Base-by-base conservation (phyloP, 2,329 filamentous ascomycete genomes). In the Leptoxyphium fumago region DNA sequence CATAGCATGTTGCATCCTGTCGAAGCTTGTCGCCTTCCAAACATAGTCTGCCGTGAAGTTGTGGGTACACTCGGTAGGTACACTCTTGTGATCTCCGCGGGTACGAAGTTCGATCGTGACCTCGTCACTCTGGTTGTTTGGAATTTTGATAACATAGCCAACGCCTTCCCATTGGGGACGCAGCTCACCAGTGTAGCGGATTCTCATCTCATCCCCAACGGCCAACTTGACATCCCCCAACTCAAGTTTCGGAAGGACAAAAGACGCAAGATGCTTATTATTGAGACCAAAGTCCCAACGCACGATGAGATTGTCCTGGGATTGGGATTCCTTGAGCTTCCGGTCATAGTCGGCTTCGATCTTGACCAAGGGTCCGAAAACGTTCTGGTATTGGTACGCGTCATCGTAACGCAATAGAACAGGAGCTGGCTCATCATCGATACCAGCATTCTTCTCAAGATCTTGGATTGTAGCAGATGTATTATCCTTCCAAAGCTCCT, bases 311-410 rank as follows among this genome's bases (percentile, higher is more conserved):
- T 84, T 84, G 65, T 98, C 91, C 65, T 98, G 91, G 1, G 87
- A 94, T 62, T 98, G 91, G 1, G 89, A 87, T 63, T 98, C 91
- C 67, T 98, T 98, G 55, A 98, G 74, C 66, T 98, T 96, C 64
- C 93, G 89, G 64, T 98, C 91, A 60, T 98, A 98, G 65, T 98
- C 91, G 38, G 91, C 94, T 64, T 98, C 91, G 65, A 98, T 98
- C 70, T 96, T 98, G 57, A 98, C 93, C 11, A 98, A 72, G 1
- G 91, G 91, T 0, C 91, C 91, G 61, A 98, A 98, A 29, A 96
- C 91, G 58, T 96, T 98, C 65, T 98, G 91, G 57, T 98, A 98
- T 59, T 98, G 89, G 62, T 87, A 98, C 0, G 91, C 87, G 63
- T 98, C 91, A 46, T 96, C 91, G 60, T 98, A 98, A 54, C 87